A percentile compares a stretch with the other conserved stretches of the same genome.
Conservation (phyloP, 176 grass and related monocot species). For the Triticum aestivum region DNA sequence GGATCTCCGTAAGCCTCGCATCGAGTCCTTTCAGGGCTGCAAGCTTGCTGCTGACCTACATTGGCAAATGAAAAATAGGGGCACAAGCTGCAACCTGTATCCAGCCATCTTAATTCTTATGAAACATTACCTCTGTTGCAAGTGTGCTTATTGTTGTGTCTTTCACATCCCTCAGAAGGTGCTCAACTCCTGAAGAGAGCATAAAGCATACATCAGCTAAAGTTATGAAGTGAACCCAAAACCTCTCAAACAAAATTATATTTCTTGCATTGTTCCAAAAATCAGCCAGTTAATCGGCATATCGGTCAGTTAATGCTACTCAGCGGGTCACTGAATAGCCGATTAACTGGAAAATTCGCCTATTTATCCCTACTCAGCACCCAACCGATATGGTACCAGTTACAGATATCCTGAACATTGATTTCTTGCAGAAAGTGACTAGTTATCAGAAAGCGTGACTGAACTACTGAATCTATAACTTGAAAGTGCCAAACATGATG, state of each 20-base stretch:
- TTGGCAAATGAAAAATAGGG: conserved; percentile 20
- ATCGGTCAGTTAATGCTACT: no score
- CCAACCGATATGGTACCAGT: no score
- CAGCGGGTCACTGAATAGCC: no score
- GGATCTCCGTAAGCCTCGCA: conserved; percentile 84
- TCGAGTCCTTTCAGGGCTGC: conserved; percentile 87
- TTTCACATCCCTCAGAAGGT: conserved; percentile 94
- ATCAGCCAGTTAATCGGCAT: no score
- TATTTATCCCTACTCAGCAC: no score
- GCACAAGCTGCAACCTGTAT: background rate
- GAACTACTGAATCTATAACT: background rate
- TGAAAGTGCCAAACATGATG: background rate
- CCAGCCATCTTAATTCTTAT: conserved; percentile 4
- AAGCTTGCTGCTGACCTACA: conserved; percentile 88
- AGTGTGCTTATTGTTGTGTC: conserved; percentile 96
- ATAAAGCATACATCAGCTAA: conserved; percentile 23
- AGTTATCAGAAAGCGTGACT: background rate
- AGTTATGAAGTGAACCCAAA: background rate
- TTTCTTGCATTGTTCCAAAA: background rate
- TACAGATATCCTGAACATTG: no score
- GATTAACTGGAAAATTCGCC: no score
- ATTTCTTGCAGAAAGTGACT: background rate
- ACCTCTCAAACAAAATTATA: conserved; percentile 11
- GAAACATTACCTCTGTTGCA: conserved; percentile 76
- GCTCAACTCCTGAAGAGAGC: conserved; percentile 73